Conservation (phyloP, 169 alveolate genomes). For the Eimeria mitis region DNA sequence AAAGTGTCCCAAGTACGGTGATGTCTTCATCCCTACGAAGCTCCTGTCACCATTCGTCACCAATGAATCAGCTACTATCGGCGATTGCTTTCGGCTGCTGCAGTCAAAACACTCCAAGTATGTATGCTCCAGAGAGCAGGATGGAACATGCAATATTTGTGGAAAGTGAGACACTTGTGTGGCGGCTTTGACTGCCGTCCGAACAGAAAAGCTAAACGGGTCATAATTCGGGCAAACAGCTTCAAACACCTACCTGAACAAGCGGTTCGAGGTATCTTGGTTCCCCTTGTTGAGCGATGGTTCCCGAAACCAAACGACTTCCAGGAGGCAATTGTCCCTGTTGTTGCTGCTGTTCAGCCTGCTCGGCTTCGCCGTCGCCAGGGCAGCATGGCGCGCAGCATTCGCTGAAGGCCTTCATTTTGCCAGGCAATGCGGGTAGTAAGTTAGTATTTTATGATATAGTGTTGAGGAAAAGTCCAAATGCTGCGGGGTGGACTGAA, state of each 20-base stretch:
- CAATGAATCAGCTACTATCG: background rate
- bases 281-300: constrained; percentile 79
- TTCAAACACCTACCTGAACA: constrained; percentile 64
- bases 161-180: background rate
- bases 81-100: background rate
- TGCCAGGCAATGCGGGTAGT: background rate
- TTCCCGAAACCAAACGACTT: constrained; percentile 80
- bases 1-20: background rate
- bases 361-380: constrained; percentile 69
- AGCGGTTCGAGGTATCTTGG: constrained; percentile 80
- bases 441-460: background rate
- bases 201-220: background rate
- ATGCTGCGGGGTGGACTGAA: background rate
- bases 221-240: background rate
- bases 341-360: constrained; percentile 59
- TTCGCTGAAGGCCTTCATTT: constrained; percentile 64
- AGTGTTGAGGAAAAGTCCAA: background rate
- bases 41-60: background rate
- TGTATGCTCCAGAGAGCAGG: background rate
- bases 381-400: constrained; percentile 75
- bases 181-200: background rate
- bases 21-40: background rate
- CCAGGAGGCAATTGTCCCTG: constrained; percentile 72
- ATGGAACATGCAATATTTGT: background rate
- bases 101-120: background rate